phyloP scores from a whole-genome alignment of 352 stramenopile genomes.

The Phytophthora podocarpi region DNA sequence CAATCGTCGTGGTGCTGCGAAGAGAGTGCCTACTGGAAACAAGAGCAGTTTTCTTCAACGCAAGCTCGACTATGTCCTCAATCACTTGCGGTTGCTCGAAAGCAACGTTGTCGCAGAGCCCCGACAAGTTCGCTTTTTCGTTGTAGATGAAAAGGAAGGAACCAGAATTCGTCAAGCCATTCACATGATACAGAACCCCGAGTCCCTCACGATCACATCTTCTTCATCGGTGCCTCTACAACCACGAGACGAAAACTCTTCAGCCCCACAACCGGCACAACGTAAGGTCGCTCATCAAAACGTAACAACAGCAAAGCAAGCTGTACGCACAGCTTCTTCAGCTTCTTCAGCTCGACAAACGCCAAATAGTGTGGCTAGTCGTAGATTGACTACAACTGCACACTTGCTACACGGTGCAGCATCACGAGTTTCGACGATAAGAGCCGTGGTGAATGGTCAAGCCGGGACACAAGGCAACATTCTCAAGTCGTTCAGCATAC shows the following conservation, averaged over 20 bases:
- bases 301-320: background rate
- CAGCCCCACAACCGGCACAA: background rate
- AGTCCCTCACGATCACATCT: constrained; percentile 2
- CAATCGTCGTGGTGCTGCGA: background rate
- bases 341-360: constrained; percentile 4
- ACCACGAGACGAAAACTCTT: background rate
- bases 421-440: background rate
- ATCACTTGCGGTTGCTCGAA: constrained; percentile 38
- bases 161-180: constrained; percentile 31
- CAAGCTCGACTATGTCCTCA: constrained; percentile 44
- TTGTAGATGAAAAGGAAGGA: constrained; percentile 33
- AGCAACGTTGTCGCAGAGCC: constrained; percentile 26
- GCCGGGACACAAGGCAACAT: background rate
- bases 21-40: constrained; percentile 27
- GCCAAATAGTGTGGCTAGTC: background rate
- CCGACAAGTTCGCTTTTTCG: constrained; percentile 38
- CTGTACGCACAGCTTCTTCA: background rate
- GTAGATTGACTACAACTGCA: too few relatives aligned
- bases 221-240: background rate
- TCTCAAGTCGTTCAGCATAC: background rate
- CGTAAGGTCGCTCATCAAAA: too few relatives aligned
- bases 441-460: background rate
- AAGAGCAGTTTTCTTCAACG: constrained; percentile 38
- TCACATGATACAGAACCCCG: constrained; percentile 20
- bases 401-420: background rate